These are phyloP conservation scores for Vitis hybrid DNA, from an alignment of 177 flowering plant genomes.

Conservation along the genomic window DNA sequence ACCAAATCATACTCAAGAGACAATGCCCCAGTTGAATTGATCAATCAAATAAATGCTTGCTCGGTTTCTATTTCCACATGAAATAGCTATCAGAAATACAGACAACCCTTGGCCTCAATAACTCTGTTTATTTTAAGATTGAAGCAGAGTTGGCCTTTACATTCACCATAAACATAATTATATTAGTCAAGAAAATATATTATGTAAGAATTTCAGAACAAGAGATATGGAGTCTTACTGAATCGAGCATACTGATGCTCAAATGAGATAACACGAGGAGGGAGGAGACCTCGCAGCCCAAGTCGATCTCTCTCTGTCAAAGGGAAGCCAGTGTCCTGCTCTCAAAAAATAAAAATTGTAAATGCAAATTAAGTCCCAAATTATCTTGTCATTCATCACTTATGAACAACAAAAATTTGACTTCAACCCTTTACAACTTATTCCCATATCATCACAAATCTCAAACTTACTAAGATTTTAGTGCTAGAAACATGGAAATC, in stretches of 20 bases:
- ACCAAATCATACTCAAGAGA: too few relatives aligned
- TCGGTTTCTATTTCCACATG: too few relatives aligned
- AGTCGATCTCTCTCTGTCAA: constrained; percentile 92
- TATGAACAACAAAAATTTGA: background rate
- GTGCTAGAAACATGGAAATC: too few relatives aligned
- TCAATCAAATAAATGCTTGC: too few relatives aligned
- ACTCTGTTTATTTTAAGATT: background rate
- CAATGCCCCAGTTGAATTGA: too few relatives aligned
- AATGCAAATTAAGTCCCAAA: background rate
- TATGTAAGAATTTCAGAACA: background rate
- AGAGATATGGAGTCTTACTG: constrained; percentile 48
- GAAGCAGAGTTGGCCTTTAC: background rate
- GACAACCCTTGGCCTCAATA: too few relatives aligned
- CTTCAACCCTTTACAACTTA: background rate
- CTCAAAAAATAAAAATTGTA: background rate
- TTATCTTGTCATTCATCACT: background rate
- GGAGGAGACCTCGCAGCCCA: constrained; percentile 98
- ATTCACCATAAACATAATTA: background rate
- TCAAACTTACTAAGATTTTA: too few relatives aligned
- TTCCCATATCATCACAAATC: too few relatives aligned
- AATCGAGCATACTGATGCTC: constrained; percentile 96
- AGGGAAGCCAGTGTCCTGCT: constrained; percentile 97
- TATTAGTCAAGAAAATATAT: background rate
- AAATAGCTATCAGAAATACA: too few relatives aligned
- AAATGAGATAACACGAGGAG: constrained; percentile 95